These are phyloP conservation scores for Fusarium sulawesiense DNA, from an alignment of 2,329 filamentous ascomycete species.

Conservation along the genomic window DNA sequence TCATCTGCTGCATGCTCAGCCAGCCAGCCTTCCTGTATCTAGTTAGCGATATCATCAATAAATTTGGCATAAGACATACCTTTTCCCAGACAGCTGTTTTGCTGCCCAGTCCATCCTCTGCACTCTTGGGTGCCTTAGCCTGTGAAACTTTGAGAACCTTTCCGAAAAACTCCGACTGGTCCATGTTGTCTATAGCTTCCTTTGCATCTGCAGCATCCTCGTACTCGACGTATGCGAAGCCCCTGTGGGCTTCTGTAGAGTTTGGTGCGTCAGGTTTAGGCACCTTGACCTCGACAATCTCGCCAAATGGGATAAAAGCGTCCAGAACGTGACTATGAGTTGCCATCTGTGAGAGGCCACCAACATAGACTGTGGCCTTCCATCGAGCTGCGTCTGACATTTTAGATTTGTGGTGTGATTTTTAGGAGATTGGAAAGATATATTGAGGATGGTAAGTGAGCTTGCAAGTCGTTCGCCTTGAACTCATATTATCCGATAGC, in stretches of 20 bases:
- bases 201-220: constrained; percentile 86
- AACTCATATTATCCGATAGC: constrained; percentile 18
- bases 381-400: constrained; percentile 88
- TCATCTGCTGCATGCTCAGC: constrained; percentile 78
- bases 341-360: constrained; percentile 84
- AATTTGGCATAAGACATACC: constrained; percentile 64
- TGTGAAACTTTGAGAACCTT: constrained; percentile 90
- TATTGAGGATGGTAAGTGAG: constrained; percentile 2
- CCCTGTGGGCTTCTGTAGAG: constrained; percentile 82
- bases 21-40: constrained; percentile 85
- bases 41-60: constrained; percentile 19
- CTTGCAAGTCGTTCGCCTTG: constrained; percentile 14
- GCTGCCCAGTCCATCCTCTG: constrained; percentile 87
- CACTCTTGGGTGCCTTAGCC: constrained; percentile 91
- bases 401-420: constrained; percentile 15
- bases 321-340: constrained; percentile 82
- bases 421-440: not conserved
- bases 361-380: constrained; percentile 93
- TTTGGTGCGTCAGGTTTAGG: constrained; percentile 89
- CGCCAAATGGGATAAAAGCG: constrained; percentile 96
- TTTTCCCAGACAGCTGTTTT: constrained; percentile 98
- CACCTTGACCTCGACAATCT: constrained; percentile 90
- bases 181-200: constrained; percentile 99
- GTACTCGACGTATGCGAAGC: constrained; percentile 97
- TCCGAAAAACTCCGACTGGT: constrained; percentile 94